Evolutionary conservation across 2,329 filamentous ascomycete genomes (phyloP).

Genomic region (Talaromyces sp.): DNA sequence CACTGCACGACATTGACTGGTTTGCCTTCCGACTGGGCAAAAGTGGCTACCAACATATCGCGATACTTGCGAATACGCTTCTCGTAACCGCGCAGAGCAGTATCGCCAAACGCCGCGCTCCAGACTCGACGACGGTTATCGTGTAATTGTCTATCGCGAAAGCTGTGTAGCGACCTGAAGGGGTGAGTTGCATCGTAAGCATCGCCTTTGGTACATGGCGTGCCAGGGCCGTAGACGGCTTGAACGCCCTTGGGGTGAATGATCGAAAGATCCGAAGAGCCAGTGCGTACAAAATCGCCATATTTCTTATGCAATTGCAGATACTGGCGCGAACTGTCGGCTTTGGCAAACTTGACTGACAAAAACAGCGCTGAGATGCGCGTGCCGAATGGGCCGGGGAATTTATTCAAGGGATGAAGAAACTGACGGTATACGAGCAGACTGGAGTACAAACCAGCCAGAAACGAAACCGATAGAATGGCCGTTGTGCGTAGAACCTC

Average conservation of each 20-base stretch:
- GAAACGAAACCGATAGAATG: not conserved
- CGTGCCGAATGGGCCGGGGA: slow-evolving; percentile 29
- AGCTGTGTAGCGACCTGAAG: slow-evolving; percentile 37
- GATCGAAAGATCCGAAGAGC: slow-evolving; percentile 36
- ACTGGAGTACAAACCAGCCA: slow-evolving; percentile 25
- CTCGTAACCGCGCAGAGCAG: slow-evolving; percentile 42
- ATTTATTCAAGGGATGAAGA: slow-evolving; percentile 20
- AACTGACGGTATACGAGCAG: slow-evolving; percentile 28
- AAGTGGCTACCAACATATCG: slow-evolving; percentile 31
- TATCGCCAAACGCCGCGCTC: slow-evolving; percentile 42
- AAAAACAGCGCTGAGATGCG: slow-evolving; percentile 33
- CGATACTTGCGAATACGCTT: slow-evolving; percentile 34
- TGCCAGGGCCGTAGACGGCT: slow-evolving; percentile 36
- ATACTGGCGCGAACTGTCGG: slow-evolving; percentile 26
- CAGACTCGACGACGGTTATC: slow-evolving; percentile 41
- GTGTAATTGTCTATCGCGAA: slow-evolving; percentile 35
- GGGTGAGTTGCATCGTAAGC: slow-evolving; percentile 42
- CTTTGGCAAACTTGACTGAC: slow-evolving; percentile 21
- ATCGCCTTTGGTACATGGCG: slow-evolving; percentile 39
- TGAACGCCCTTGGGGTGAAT: slow-evolving; percentile 35
- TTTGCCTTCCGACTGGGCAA: slow-evolving; percentile 26
- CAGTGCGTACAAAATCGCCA: slow-evolving; percentile 36
- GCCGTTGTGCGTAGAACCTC: not conserved
- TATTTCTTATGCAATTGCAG: slow-evolving; percentile 33
- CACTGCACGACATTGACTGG: slow-evolving; percentile 39